Evolutionary conservation across 192 early-diverging fungal species (phyloP).

Genomic region (Anaeromyces robustus): DNA sequence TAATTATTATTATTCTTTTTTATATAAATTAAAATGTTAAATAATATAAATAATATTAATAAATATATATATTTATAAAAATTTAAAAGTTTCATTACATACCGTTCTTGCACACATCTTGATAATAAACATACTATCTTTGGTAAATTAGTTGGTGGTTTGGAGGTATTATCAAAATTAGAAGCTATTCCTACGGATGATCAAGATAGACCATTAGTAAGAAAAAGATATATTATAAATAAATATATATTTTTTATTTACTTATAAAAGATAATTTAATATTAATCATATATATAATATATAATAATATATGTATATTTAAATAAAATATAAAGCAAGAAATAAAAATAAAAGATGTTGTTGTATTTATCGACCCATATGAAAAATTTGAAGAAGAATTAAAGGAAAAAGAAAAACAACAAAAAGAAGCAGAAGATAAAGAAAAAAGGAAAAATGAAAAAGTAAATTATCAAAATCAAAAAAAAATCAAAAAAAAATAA

Average conservation of each 20-base stretch:
- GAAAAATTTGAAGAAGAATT: constrained; percentile 52
- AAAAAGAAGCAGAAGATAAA: constrained; percentile 16
- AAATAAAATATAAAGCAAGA: constrained; percentile 12
- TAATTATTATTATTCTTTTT: too few species aligned
- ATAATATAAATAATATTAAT: too few species aligned
- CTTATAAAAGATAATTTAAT: background rate
- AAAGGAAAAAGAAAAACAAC: constrained; percentile 39
- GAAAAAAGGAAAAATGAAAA: background rate
- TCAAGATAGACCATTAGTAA: constrained; percentile 44
- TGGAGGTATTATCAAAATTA: constrained; percentile 62
- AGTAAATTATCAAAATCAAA: background rate
- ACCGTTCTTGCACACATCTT: constrained; percentile 19
- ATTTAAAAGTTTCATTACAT: constrained; percentile 33
- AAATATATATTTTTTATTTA: constrained; percentile 1
- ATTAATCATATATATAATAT: too few species aligned
- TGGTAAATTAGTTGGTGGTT: constrained; percentile 79
- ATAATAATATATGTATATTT: background rate
- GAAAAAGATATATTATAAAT: background rate
- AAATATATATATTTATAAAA: too few species aligned
- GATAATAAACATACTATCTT: constrained; percentile 83
- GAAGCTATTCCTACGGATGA: constrained; percentile 57
- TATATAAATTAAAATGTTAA: too few species aligned
- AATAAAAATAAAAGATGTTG: constrained; percentile 57
- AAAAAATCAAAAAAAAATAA: too few species aligned
- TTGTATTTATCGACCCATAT: constrained; percentile 74